These are phyloP conservation scores for Aspergillus melleus DNA, from an alignment of 2,329 filamentous ascomycete species.

Conservation along the genomic window DNA sequence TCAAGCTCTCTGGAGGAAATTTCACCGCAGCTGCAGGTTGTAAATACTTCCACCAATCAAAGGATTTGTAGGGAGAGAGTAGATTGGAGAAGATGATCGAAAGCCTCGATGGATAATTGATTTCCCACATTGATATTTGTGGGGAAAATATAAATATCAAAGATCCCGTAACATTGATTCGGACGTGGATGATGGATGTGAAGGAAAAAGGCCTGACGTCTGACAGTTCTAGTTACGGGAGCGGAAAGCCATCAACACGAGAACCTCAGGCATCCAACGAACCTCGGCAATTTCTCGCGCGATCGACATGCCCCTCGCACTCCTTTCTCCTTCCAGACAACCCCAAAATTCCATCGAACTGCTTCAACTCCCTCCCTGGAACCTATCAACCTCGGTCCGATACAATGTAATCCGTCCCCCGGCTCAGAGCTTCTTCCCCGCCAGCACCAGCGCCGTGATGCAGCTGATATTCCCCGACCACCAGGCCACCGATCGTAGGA, in stretches of 20 bases:
- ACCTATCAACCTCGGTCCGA: not conserved
- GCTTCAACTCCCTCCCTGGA: too few relatives aligned
- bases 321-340: too few relatives aligned
- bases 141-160: not conserved
- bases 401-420: not conserved
- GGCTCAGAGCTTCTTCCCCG: conserved; percentile 30
- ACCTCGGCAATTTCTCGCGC: too few relatives aligned
- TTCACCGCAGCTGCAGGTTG: not conserved
- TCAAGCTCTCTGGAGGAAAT: not conserved
- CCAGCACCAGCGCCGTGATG: conserved; percentile 37
- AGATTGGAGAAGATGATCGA: not conserved
- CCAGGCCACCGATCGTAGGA: conserved; percentile 38
- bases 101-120: not conserved
- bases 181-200: too few relatives aligned
- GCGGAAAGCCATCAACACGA: too few relatives aligned
- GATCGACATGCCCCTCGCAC: too few relatives aligned
- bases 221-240: too few relatives aligned
- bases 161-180: too few relatives aligned
- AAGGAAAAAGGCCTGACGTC: too few relatives aligned
- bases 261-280: too few relatives aligned
- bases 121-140: not conserved
- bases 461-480: conserved; percentile 42
- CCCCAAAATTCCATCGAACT: too few relatives aligned
- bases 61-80: not conserved
- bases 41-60: not conserved